Percentiles rank a stretch among this genome's conserved stretches.
Conservation (phyloP, 2,329 filamentous ascomycete genomes). For the Cordyceps pruinosa region DNA sequence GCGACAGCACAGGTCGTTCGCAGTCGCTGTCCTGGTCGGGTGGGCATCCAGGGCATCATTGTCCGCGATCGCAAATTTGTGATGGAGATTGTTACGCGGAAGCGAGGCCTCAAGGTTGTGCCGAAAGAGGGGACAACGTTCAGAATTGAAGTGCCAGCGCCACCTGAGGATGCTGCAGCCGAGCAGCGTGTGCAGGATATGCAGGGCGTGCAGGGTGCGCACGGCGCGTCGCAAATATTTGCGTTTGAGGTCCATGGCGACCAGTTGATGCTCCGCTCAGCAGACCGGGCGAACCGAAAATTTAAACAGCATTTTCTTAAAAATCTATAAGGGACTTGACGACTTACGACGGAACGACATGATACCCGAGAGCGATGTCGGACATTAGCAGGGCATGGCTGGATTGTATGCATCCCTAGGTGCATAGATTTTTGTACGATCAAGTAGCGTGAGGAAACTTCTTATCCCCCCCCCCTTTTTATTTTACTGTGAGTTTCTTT, state of each 20-base stretch:
- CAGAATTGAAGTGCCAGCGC: slow-evolving; percentile 59
- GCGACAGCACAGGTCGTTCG: slow-evolving; percentile 76
- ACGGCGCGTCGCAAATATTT: slow-evolving; percentile 34
- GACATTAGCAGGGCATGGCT: neutral
- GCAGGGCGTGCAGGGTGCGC: too few relatives aligned
- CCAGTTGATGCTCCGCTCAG: slow-evolving; percentile 75
- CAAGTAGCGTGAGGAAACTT: too few relatives aligned
- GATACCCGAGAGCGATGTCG: neutral
- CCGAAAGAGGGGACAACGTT: slow-evolving; percentile 92
- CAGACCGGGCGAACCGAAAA: slow-evolving; percentile 83
- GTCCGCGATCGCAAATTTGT: slow-evolving; percentile 81
- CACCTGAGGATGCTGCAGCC: slow-evolving; percentile 11
- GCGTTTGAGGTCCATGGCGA: slow-evolving; percentile 82
- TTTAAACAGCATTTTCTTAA: slow-evolving; percentile 79
- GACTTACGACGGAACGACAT: neutral
- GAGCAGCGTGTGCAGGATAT: slow-evolving; percentile 19
- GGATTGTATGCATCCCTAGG: neutral
- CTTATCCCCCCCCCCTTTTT: too few relatives aligned
- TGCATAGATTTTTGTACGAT: neutral
- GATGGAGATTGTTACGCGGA: slow-evolving; percentile 73
- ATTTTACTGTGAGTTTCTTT: too few relatives aligned
- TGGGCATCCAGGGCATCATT: slow-evolving; percentile 80
- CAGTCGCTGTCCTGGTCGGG: slow-evolving; percentile 71
- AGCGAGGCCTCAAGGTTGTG: slow-evolving; percentile 65
- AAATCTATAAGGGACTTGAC: slow-evolving; percentile 48